Conservation (phyloP, 164 flowering plant species). For the Sextonia rubra region DNA sequence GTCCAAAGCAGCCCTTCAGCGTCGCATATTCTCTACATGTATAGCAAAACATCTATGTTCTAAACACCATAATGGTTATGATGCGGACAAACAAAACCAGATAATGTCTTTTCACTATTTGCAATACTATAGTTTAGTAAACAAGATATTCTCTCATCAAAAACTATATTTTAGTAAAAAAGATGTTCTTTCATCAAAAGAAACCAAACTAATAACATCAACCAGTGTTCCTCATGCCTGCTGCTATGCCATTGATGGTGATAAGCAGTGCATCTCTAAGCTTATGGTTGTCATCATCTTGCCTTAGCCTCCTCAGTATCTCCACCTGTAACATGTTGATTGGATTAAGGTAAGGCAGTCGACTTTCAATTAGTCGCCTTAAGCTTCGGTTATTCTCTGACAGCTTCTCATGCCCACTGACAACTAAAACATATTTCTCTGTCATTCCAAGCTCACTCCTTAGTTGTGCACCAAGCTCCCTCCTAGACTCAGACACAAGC, state of each 20-base stretch:
- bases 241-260: constrained; percentile 92
- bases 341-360: constrained; percentile 82
- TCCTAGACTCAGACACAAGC: constrained; percentile 66
- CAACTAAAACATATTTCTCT: constrained; percentile 62
- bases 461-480: constrained; percentile 58
- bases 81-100: too few species aligned
- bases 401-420: constrained; percentile 74
- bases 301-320: constrained; percentile 68
- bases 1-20: neutral
- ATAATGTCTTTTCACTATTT: too few species aligned
- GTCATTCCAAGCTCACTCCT: constrained; percentile 63
- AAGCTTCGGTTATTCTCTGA: constrained; percentile 65
- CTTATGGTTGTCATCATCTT: constrained; percentile 65
- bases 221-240: constrained; percentile 98
- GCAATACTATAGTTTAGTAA: too few species aligned
- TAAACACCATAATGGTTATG: too few species aligned
- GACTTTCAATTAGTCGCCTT: constrained; percentile 71
- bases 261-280: constrained; percentile 88
- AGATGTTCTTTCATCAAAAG: neutral
- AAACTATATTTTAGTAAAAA: too few species aligned
- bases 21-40: too few species aligned
- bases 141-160: neutral
- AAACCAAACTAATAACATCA: constrained; percentile 17
- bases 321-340: constrained; percentile 90
- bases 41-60: too few species aligned